Evolutionary conservation across 768 basidiomycete genomes (phyloP), one percentile per base, ranked within the genome.

Genomic region (Tricholoma saponaceum): DNA sequence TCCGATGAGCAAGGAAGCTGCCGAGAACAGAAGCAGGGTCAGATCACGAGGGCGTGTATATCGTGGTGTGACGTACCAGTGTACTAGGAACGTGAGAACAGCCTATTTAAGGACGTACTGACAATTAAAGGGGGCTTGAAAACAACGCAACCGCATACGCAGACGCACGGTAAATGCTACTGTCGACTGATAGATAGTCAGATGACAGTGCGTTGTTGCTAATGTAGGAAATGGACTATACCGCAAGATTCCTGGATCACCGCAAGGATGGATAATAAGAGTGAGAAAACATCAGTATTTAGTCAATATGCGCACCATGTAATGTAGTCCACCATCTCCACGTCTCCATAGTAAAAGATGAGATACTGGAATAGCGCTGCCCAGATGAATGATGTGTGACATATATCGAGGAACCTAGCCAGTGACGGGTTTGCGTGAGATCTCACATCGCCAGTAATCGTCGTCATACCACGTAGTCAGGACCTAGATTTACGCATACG

Each of bases 1-100:
- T 75, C 8, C 78, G 63, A 43, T 72, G 69, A 14, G 73, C 72
- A 44, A 75, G 73, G 67, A 75, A 75, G 28, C 72, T 76, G 51
- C 26, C n/a, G n/a, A 41, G 39, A 25, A 23, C 22, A 23, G 4
- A 16, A n/a, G n/a, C n/a, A 9, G 9, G 14, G 26, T 28, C 26
- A 49, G 25, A 28, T n/a, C 16, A 16, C 7, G 25, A 16, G 14
- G 23, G 16, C 46, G 13, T 16, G 14, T 13, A 26, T 5, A 26
- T 49, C 25, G 5, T 3, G 3, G 9, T 20, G 16, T n/a, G 52
- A 53, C 63, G 30, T 57, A 79, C 77, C 76, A 75, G 41, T 78
- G 77, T 9, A 78, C 76, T 4, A 72, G 64, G 41, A 78, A 75
- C 9, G 76, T 78, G 4, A 78, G 60, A 28, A 77, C 54, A 1